Conservation (phyloP, 164 flowering plant genomes). For the Cinnamomum micranthum region DNA sequence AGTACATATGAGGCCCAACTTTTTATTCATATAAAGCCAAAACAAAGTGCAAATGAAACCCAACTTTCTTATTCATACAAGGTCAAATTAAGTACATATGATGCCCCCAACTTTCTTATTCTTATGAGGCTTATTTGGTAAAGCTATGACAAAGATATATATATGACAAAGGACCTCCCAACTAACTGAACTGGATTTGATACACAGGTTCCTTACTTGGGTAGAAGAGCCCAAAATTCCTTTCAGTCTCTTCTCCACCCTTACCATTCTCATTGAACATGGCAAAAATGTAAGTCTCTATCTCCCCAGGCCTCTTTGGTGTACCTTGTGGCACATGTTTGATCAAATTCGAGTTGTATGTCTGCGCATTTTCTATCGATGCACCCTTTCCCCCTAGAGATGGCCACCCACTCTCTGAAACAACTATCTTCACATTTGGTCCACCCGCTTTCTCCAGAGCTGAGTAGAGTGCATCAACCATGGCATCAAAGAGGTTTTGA, state of each 20-base stretch:
- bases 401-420: slow-evolving; percentile 21
- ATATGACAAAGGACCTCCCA: too few relatives aligned
- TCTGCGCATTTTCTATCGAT: slow-evolving; percentile 10
- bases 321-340: slow-evolving; percentile 12
- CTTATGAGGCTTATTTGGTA: too few relatives aligned
- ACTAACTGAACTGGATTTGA: background rate
- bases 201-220: slow-evolving; percentile 12
- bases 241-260: background rate
- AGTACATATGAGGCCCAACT: too few relatives aligned
- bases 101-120: too few relatives aligned
- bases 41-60: too few relatives aligned
- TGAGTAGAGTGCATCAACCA: slow-evolving; percentile 11
- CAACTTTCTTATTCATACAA: too few relatives aligned
- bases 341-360: slow-evolving; percentile 13
- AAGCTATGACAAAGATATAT: too few relatives aligned
- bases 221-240: slow-evolving; percentile 13
- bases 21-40: too few relatives aligned
- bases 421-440: slow-evolving; percentile 1
- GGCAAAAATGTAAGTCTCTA: slow-evolving; percentile 13
- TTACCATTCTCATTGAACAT: slow-evolving; percentile 12
- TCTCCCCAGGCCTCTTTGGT: slow-evolving; percentile 10
- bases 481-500: slow-evolving; percentile 13
- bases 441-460: slow-evolving; percentile 12
- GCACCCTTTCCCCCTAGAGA: slow-evolving; percentile 4
- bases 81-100: too few relatives aligned